These are phyloP conservation scores for Sisymbrium irio DNA, from an alignment of 345 rosid genomes.

Conservation along the genomic window DNA sequence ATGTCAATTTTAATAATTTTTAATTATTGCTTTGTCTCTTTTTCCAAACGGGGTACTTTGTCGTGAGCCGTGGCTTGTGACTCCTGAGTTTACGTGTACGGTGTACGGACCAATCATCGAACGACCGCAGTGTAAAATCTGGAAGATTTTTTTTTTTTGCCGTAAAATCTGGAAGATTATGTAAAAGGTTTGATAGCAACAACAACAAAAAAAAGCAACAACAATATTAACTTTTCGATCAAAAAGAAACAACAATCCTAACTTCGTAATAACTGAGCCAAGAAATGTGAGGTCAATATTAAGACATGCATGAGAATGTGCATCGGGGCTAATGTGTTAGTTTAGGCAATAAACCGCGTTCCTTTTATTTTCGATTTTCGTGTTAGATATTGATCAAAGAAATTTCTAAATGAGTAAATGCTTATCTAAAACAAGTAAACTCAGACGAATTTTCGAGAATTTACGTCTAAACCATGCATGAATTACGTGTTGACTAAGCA, in stretches of 20 bases:
- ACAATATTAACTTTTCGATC: neutral
- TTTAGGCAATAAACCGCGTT: neutral
- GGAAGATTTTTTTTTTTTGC: no score
- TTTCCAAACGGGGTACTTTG: slow-evolving; percentile 26
- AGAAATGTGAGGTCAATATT: neutral
- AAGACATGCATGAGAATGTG: neutral
- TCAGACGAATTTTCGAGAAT: neutral
- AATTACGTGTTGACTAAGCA: neutral
- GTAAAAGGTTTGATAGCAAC: neutral
- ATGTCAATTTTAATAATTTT: neutral
- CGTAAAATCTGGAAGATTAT: neutral
- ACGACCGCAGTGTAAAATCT: neutral
- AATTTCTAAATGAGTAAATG: neutral
- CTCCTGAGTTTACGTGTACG: slow-evolving; percentile 15
- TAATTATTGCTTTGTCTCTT: neutral
- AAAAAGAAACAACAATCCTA: neutral
- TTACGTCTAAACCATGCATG: neutral
- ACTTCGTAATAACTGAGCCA: neutral
- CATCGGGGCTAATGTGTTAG: neutral
- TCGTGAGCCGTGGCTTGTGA: neutral
- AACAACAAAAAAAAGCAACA: slow-evolving; percentile 5
- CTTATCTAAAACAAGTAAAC: slow-evolving; percentile 2
- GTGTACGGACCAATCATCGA: slow-evolving; percentile 10
- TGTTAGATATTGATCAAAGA: neutral
- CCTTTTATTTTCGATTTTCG: neutral